These are phyloP conservation scores for Botryosphaeria agaves DNA, from an alignment of 2,329 filamentous ascomycete genomes.

Conservation along the genomic window DNA sequence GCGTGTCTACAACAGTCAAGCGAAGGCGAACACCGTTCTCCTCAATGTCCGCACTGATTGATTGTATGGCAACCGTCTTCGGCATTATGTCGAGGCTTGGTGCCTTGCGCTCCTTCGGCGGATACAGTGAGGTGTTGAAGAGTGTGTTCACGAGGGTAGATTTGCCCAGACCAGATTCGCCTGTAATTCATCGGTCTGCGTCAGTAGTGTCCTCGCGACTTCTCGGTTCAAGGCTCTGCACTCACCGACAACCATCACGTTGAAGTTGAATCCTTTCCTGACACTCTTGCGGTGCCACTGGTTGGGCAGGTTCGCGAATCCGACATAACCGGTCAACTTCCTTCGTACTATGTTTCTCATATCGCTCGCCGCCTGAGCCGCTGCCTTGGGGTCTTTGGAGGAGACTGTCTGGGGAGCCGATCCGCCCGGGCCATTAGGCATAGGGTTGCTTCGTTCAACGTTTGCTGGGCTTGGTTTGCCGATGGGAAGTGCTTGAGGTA, in stretches of 20 bases:
- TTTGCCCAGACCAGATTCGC: conserved; percentile 98
- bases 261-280: conserved; percentile 99
- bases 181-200: too few relatives aligned
- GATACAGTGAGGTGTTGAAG: conserved; percentile 98
- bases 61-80: conserved; percentile 48
- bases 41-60: conserved; percentile 54
- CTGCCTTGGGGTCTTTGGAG: conserved; percentile 45
- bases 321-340: conserved; percentile 96
- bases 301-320: conserved; percentile 96
- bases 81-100: conserved; percentile 96
- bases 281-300: conserved; percentile 99
- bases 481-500: conserved; percentile 25
- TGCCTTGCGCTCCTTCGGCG: conserved; percentile 94
- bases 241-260: conserved; percentile 99
- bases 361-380: conserved; percentile 29
- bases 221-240: too few relatives aligned
- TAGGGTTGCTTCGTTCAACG: conserved; percentile 40
- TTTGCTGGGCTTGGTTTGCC: conserved; percentile 37
- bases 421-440: conserved; percentile 32
- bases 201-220: too few relatives aligned
- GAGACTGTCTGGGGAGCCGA: conserved; percentile 40
- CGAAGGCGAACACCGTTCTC: conserved; percentile 95
- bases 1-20: conserved; percentile 92
- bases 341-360: conserved; percentile 93
- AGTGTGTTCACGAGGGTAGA: conserved; percentile 97